Percentiles rank a stretch among this genome's conserved stretches.
Conservation (phyloP, 306 rosid species). For the Macrotyloma uniflorum region DNA sequence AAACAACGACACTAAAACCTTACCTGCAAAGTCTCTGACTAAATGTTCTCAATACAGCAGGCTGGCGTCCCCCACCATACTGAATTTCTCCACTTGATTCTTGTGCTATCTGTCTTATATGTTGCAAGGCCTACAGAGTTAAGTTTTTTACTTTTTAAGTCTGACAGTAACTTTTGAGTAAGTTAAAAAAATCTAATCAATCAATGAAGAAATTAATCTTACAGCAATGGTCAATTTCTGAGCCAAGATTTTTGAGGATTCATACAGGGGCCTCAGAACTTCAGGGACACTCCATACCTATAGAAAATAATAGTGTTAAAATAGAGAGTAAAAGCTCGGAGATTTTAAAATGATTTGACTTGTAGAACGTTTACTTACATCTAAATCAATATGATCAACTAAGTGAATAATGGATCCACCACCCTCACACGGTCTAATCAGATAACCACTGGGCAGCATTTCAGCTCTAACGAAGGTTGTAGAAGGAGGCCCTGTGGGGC, state of each 20-base stretch:
- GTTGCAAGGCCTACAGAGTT: conserved; percentile 72
- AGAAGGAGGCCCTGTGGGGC: conserved; percentile 81
- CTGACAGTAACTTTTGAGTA: neutral
- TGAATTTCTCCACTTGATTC: conserved; percentile 91
- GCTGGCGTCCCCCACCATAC: conserved; percentile 93
- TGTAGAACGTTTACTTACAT: conserved; percentile 56
- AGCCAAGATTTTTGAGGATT: conserved; percentile 91
- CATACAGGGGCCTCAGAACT: conserved; percentile 92
- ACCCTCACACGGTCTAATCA: conserved; percentile 93
- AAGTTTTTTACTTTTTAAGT: neutral
- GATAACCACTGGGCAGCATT: conserved; percentile 94
- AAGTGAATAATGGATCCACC: conserved; percentile 96
- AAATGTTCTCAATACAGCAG: conserved; percentile 91
- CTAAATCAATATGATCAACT: conserved; percentile 90
- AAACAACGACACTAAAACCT: neutral
- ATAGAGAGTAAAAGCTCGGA: neutral
- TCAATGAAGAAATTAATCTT: conserved; percentile 23
- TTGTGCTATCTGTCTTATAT: conserved; percentile 89
- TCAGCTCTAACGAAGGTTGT: conserved; percentile 85
- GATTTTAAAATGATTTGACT: neutral
- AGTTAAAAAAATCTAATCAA: neutral
- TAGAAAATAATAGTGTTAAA: neutral
- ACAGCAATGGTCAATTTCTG: conserved; percentile 90
- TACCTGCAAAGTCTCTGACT: conserved; percentile 95
- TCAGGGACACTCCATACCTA: conserved; percentile 98